Conservation (phyloP, 306 rosid genomes). For the Lathyrus aphaca region DNA sequence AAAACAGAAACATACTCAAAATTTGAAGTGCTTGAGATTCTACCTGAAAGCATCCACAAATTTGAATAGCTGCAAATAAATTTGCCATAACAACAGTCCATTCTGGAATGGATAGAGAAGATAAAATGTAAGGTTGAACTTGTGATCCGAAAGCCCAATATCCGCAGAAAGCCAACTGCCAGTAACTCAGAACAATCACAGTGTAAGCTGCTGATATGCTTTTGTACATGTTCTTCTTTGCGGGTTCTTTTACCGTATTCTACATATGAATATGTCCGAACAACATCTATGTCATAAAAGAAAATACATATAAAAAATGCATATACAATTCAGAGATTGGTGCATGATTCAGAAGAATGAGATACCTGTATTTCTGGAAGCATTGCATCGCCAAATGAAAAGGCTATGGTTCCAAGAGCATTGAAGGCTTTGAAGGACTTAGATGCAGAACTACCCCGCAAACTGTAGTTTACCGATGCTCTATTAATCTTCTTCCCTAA, state of each 20-base stretch:
- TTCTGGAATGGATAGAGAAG: constrained; percentile 62
- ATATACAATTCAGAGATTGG: neutral
- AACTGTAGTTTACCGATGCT: constrained; percentile 52
- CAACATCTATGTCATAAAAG: neutral
- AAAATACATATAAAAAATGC: neutral
- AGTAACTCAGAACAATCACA: constrained; percentile 63
- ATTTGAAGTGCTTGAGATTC: neutral
- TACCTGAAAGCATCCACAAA: constrained; percentile 83
- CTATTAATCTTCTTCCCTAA: constrained; percentile 71
- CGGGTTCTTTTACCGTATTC: constrained; percentile 75
- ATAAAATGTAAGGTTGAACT: constrained; percentile 68
- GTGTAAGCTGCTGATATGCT: constrained; percentile 71
- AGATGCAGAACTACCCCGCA: constrained; percentile 62
- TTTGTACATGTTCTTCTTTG: constrained; percentile 69
- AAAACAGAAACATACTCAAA: neutral
- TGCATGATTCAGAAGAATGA: neutral
- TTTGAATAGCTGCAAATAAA: constrained; percentile 74
- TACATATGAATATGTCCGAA: constrained; percentile 35
- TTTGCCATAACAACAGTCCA: constrained; percentile 82
- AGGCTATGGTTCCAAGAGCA: constrained; percentile 73
- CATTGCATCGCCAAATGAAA: constrained; percentile 87
- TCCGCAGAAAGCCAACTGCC: constrained; percentile 68
- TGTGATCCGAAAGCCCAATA: constrained; percentile 83
- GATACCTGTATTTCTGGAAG: constrained; percentile 82
- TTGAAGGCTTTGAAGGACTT: constrained; percentile 67